Evolutionary conservation across 2,329 filamentous ascomycete genomes (phyloP), one percentile per base, ranked within the genome.

Genomic region (Aureobasidium musti): DNA sequence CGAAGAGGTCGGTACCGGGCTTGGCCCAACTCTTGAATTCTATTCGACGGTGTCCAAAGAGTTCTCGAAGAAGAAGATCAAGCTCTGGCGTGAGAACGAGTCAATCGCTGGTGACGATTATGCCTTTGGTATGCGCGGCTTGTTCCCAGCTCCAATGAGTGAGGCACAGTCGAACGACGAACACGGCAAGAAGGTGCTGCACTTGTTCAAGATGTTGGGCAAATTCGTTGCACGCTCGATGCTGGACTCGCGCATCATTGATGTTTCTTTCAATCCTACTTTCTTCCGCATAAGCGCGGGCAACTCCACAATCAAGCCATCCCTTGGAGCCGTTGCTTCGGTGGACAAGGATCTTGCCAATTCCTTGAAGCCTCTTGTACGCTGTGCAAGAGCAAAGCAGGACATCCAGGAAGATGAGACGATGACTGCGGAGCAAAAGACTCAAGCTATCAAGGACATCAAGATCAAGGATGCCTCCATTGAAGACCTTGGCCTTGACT

Each of bases 221-320:
- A 98, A 97, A 75, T 99, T 99, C 76, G 93, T 98, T 56, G 95
- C 96, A 35, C 88, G 95, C 60, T 97, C 95, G 0, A 98, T 99
- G 95, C 89, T 99, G 63, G 95, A 99, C 76, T 97, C 94, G 0
- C 87, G 95, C 64, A 98, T 99, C 75, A 97, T 99, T 71, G 95
- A 99, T 73, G 88, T 99, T 71, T 95, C 94, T 66, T 95, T 99
- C 79, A 99, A 97, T 75, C 91, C 95, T 1, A 96, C 92, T 6
- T 97, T 99, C 81, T 99, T 99, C 87, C 91, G 94, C 67, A 91
- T 97, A 70, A 91, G 91, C 19, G 91, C 96, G 72, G 86, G 83
- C 52, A 84, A 81, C 17, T 81, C 81, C 19, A 80, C 86, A 0
- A 88, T 97, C 4, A 88, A 88, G 26, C 92, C 93, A 14, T 97